Conservation (phyloP, 73 alveolate species). For the Blepharisma stoltei region DNA sequence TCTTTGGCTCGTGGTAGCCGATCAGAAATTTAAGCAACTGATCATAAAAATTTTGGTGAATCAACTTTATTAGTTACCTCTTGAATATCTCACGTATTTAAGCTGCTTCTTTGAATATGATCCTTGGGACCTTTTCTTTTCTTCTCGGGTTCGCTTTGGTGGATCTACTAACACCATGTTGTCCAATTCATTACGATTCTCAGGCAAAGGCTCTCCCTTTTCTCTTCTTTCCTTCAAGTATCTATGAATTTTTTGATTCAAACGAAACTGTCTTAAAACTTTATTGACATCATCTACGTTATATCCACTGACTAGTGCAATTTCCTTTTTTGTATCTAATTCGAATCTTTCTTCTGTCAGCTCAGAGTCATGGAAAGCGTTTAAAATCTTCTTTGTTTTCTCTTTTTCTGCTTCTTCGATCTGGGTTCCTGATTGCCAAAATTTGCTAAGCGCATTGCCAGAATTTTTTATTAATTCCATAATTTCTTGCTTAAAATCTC, state of each 20-base stretch:
- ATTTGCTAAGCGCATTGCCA: too few species aligned
- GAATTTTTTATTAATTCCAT: too few species aligned
- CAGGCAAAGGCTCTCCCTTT: slow-evolving; percentile 54
- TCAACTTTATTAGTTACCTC: too few species aligned
- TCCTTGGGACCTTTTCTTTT: slow-evolving; percentile 46
- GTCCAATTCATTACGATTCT: slow-evolving; percentile 39
- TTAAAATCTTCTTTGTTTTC: slow-evolving; percentile 55
- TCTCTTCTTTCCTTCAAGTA: slow-evolving; percentile 74
- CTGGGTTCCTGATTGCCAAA: too few species aligned
- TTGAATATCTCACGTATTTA: not conserved
- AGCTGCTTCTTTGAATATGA: slow-evolving; percentile 12
- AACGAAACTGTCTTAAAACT: slow-evolving; percentile 73
- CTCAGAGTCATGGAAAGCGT: slow-evolving; percentile 18
- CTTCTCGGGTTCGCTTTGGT: slow-evolving; percentile 43
- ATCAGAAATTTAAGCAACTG: too few species aligned
- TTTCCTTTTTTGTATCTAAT: slow-evolving; percentile 52
- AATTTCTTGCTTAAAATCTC: too few species aligned
- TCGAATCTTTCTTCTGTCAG: slow-evolving; percentile 71
- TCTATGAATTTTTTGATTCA: slow-evolving; percentile 67
- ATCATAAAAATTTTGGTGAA: too few species aligned
- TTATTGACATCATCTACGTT: slow-evolving; percentile 59
- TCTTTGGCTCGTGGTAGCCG: too few species aligned
- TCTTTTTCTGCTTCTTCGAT: too few species aligned
- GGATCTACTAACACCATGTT: slow-evolving; percentile 41
- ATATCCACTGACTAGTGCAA: slow-evolving; percentile 58